Evolutionary conservation across 2,329 filamentous ascomycete species (phyloP).

Genomic region (Penicillium sp.): DNA sequence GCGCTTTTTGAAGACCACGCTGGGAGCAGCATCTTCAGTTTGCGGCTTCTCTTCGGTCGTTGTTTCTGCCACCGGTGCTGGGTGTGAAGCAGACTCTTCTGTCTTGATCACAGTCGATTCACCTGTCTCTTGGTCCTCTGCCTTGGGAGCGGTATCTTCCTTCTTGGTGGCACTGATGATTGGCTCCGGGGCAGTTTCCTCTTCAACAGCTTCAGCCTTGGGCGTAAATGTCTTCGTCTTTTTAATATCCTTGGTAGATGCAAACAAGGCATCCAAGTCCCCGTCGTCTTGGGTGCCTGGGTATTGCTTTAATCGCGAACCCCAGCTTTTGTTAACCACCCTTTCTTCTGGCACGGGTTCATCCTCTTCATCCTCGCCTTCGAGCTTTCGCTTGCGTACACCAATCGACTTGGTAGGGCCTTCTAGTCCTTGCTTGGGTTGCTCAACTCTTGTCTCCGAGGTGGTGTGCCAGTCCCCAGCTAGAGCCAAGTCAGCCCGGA

Average conservation of each 20-base stretch:
- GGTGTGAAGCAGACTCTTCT: constrained; percentile 25
- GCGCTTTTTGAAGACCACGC: constrained; percentile 52
- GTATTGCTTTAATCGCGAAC: constrained; percentile 43
- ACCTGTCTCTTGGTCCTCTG: constrained; percentile 14
- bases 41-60: constrained; percentile 13
- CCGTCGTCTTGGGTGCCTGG: constrained; percentile 41
- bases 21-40: constrained; percentile 27
- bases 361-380: constrained; percentile 45
- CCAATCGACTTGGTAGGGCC: constrained; percentile 43
- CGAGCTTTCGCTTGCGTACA: constrained; percentile 48
- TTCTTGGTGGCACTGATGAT: constrained; percentile 11
- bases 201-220: constrained; percentile 14
- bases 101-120: constrained; percentile 23
- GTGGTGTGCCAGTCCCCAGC: constrained; percentile 84
- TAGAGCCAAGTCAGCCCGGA: constrained; percentile 79
- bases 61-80: constrained; percentile 3
- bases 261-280: constrained; percentile 47
- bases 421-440: constrained; percentile 45
- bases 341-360: constrained; percentile 33
- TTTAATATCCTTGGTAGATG: constrained; percentile 43
- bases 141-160: constrained; percentile 17
- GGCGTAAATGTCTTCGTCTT: constrained; percentile 29
- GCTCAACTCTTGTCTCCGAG: constrained; percentile 46
- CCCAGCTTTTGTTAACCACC: constrained; percentile 46
- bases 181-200: constrained; percentile 12